Evolutionary conservation across 2,329 filamentous ascomycete genomes (phyloP).

Genomic region (Alternaria triticina): DNA sequence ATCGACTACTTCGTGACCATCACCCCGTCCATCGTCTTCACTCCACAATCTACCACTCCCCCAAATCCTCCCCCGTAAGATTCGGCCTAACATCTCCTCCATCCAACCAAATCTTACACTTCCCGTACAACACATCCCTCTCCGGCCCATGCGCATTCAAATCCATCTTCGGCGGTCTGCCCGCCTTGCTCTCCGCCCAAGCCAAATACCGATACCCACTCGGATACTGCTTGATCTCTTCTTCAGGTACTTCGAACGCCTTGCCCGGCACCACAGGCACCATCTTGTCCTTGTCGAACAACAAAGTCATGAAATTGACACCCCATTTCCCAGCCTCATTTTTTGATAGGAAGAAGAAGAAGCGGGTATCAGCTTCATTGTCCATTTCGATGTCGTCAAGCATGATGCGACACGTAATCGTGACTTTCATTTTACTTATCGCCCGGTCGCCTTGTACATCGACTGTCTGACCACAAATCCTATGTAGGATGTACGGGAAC

Average conservation of each 20-base stretch:
- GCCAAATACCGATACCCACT: neutral
- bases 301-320: neutral
- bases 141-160: neutral
- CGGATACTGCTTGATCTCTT: neutral
- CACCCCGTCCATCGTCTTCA: neutral
- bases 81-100: neutral
- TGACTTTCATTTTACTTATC: neutral
- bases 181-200: neutral
- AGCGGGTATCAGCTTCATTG: neutral
- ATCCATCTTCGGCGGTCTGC: neutral
- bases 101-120: neutral
- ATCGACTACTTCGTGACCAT: neutral
- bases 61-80: neutral
- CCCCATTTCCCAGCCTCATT: neutral
- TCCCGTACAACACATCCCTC: neutral
- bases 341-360: neutral
- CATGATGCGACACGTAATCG: neutral
- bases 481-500: neutral
- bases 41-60: neutral
- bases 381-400: neutral
- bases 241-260: neutral
- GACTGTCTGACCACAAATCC: neutral
- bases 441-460: neutral
- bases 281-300: neutral
- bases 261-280: neutral